Evolutionary conservation across 768 basidiomycete genomes (phyloP).

Genomic region (Pleurotus ostreatus): DNA sequence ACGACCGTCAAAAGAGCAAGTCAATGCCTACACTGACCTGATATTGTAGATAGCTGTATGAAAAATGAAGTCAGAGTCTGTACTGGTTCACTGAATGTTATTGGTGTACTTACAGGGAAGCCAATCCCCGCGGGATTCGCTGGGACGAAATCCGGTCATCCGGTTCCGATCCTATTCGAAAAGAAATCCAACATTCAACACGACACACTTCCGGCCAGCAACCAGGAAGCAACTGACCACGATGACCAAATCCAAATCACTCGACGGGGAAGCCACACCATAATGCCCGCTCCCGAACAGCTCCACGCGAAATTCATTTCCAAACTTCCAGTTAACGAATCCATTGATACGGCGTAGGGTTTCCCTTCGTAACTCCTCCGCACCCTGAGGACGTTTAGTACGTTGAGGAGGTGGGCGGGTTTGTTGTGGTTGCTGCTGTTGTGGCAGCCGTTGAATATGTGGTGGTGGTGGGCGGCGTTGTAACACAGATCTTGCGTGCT

Average conservation of each 20-base stretch:
- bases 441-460: too few species aligned
- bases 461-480: too few species aligned
- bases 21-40: slow-evolving; percentile 12
- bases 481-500: too few species aligned
- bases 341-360: slow-evolving; percentile 8
- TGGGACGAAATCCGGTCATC: slow-evolving; percentile 22
- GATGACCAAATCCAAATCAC: slow-evolving; percentile 19
- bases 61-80: not conserved
- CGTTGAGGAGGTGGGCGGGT: not conserved
- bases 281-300: slow-evolving; percentile 18
- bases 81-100: too few species aligned
- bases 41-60: slow-evolving; percentile 25
- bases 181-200: not conserved
- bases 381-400: not conserved
- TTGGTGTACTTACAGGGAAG: slow-evolving; percentile 22
- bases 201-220: not conserved
- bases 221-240: slow-evolving; percentile 3
- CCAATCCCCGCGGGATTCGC: slow-evolving; percentile 13
- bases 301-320: slow-evolving; percentile 11
- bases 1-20: not conserved
- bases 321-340: slow-evolving; percentile 10
- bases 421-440: too few species aligned
- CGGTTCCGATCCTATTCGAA: slow-evolving; percentile 25
- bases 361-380: not conserved
- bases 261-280: slow-evolving; percentile 14